These are phyloP conservation scores for Paecilomyces variotii DNA, from an alignment of 2,329 filamentous ascomycete genomes.

Conservation along the genomic window DNA sequence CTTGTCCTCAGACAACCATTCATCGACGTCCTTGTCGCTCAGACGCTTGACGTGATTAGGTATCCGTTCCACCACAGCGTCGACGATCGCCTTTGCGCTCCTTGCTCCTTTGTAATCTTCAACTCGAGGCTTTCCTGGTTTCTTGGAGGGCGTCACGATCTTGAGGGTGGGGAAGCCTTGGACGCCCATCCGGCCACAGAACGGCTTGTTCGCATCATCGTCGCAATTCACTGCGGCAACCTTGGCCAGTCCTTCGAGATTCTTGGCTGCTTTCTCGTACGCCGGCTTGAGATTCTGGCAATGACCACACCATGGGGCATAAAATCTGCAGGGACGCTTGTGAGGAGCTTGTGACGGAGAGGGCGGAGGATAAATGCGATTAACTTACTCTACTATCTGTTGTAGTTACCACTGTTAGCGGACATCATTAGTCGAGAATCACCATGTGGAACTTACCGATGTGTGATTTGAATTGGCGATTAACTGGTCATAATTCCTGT, in stretches of 20 bases:
- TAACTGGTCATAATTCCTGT: constrained; percentile 69
- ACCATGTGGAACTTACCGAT: constrained; percentile 54
- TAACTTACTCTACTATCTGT: constrained; percentile 46
- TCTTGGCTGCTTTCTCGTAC: constrained; percentile 88
- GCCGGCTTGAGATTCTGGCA: constrained; percentile 93
- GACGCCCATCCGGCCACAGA: constrained; percentile 79
- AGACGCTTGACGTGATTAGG: constrained; percentile 83
- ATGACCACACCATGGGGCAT: constrained; percentile 95
- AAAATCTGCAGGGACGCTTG: constrained; percentile 61
- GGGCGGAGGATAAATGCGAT: neutral
- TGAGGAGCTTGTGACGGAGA: constrained; percentile 7
- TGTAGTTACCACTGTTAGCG: constrained; percentile 13
- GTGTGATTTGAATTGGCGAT: constrained; percentile 88
- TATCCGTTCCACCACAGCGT: constrained; percentile 77
- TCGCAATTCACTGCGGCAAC: constrained; percentile 95
- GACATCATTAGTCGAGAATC: neutral
- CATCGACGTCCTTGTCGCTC: constrained; percentile 68
- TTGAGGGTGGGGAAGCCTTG: constrained; percentile 95
- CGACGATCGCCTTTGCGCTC: constrained; percentile 77
- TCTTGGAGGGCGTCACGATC: constrained; percentile 79
- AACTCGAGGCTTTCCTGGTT: constrained; percentile 67
- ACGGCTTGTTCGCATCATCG: constrained; percentile 79
- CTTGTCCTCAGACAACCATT: constrained; percentile 61
- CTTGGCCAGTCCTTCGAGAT: constrained; percentile 83
- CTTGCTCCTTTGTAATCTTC: constrained; percentile 87